Base-by-base conservation (phyloP, 2,329 filamentous ascomycete species). In the Talaromyces sp. region DNA sequence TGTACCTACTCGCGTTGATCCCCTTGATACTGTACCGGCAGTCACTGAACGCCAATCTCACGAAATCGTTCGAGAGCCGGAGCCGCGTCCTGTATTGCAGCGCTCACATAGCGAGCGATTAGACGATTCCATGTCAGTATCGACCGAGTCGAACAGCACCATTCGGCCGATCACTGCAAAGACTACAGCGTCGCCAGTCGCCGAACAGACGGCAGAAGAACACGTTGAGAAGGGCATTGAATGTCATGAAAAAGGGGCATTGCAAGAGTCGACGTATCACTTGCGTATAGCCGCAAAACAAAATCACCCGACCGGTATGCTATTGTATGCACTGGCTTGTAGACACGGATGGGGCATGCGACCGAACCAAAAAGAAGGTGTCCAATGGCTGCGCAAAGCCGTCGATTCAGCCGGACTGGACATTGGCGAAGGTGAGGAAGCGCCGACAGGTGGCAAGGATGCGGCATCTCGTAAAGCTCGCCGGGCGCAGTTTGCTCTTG, bases 341-440 rank as follows among this genome's bases (percentile, higher is more conserved):
- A 87, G 95, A 59, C 95, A 99, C 74, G 95, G 95, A 58, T 99
- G 95, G 95, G 95, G 95, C 19, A 97, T 98, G 92, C 89, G 93
- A 10, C 87, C 92, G 8, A 97, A 97, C 75, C 92, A 92, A 73
- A 85, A 85, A 57, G 95, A 99, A 78, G 95, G 92, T 8, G 91
- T 98, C 0, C 86, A 90, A 71, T 99, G 95, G 95, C 82, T 99
- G 64, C 88, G 92, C 54, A 95, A 93, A 75, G 95, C 95, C 3
- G 93, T 95, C 9, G 92, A 97, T 72, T 89, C 85, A 62, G 92
- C 92, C 3, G 89, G 90, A 64, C 80, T 92, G 33, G 93, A 96
- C 75, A 89, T 96, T 68, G 90, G 91, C 4, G 91, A 94, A 59
- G 91, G 95, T 60, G 91, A 89, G 61, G 71, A 75, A 3, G 56